Evolutionary conservation across 73 alveolate genomes (phyloP).

Genomic region (Tetrahymena malaccensis): DNA sequence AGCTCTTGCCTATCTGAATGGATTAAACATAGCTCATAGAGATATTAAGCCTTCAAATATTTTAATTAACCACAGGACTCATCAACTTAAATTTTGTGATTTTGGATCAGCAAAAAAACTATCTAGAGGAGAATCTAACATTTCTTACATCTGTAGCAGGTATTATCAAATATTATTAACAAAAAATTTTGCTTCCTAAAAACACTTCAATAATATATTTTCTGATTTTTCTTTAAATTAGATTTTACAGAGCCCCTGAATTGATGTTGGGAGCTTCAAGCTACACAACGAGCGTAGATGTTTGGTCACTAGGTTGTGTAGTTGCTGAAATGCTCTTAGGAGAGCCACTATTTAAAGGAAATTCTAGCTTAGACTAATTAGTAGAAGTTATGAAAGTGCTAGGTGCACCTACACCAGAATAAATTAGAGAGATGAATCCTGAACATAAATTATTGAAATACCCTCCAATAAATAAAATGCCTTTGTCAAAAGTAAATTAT

Average conservation of each 20-base stretch:
- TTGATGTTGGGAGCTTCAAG: conserved; percentile 90
- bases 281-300: conserved; percentile 80
- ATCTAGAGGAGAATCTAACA: conserved; percentile 58
- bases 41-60: conserved; percentile 75
- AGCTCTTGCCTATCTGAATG: conserved; percentile 47
- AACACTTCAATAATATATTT: not conserved
- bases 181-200: not conserved
- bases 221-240: not conserved
- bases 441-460: conserved; percentile 5
- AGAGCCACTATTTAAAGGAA: conserved; percentile 58
- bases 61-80: conserved; percentile 62
- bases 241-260: conserved; percentile 93
- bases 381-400: conserved; percentile 60
- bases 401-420: conserved; percentile 60
- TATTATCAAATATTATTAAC: conserved; percentile 16
- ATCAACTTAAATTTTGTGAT: conserved; percentile 65
- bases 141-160: conserved; percentile 57
- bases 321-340: conserved; percentile 62
- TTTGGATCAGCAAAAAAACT: conserved; percentile 70
- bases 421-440: conserved; percentile 56
- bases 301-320: conserved; percentile 71
- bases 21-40: conserved; percentile 55
- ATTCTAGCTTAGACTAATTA: conserved; percentile 49
- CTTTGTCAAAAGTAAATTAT: not conserved
- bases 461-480: not conserved